phyloP scores from a whole-genome alignment of 306 rosid genomes.

The Phaseolus lunatus region DNA sequence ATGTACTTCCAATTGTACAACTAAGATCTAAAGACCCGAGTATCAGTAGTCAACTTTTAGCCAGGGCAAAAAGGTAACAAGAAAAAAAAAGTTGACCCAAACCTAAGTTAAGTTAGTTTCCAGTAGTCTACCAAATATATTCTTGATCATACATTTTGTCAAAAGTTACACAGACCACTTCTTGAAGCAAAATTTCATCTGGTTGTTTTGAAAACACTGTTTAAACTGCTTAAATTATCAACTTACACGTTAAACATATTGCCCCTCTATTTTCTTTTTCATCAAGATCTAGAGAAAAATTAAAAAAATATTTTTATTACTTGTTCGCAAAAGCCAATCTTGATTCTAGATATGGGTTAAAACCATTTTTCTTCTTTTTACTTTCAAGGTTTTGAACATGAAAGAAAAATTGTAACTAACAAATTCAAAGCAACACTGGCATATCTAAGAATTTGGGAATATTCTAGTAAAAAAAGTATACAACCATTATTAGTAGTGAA shows the following conservation, averaged over 20 bases:
- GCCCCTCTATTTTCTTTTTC: neutral
- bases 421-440: neutral
- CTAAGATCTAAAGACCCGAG: neutral
- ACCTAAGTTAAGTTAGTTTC: neutral
- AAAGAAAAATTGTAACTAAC: neutral
- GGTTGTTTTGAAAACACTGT: neutral
- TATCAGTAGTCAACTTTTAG: constrained; percentile 5
- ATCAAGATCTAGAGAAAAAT: neutral
- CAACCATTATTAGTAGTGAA: neutral
- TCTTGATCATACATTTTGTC: neutral
- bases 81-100: neutral
- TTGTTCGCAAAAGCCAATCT: neutral
- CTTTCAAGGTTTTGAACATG: neutral
- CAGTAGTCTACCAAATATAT: neutral
- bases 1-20: neutral
- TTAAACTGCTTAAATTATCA: constrained; percentile 4
- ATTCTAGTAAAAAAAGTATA: neutral
- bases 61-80: neutral
- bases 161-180: neutral
- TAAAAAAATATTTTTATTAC: neutral
- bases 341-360: neutral
- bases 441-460: neutral
- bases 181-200: neutral
- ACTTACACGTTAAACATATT: neutral
- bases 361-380: neutral